Percentiles rank a stretch among this genome's conserved stretches.
Conservation (phyloP, 148 eudicot species). For the Silene uniflora region DNA sequence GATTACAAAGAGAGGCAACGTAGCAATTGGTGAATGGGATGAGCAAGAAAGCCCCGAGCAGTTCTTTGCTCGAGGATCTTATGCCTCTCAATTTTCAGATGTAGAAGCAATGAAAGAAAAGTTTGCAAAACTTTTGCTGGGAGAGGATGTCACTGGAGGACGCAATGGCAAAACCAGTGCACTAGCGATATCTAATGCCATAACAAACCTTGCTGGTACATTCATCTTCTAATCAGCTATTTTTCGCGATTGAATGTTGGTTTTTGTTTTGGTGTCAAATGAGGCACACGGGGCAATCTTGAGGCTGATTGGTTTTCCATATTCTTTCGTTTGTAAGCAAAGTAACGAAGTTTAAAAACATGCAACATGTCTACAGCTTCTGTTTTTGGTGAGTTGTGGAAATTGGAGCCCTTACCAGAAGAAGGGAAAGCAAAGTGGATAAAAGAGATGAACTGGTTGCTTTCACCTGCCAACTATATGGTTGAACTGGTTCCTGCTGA, state of each 20-base stretch:
- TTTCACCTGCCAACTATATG: slow-evolving; percentile 88
- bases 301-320: neutral
- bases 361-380: slow-evolving; percentile 50
- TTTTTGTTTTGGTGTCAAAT: neutral
- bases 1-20: slow-evolving; percentile 48
- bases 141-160: slow-evolving; percentile 92
- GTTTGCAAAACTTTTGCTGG: slow-evolving; percentile 78
- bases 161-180: slow-evolving; percentile 61
- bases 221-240: slow-evolving; percentile 1
- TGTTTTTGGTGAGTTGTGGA: slow-evolving; percentile 96
- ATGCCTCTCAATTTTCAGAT: slow-evolving; percentile 44
- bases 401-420: slow-evolving; percentile 78
- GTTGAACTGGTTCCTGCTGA: slow-evolving; percentile 91
- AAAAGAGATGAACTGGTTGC: slow-evolving; percentile 90
- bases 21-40: slow-evolving; percentile 51
- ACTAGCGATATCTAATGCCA: slow-evolving; percentile 73
- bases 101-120: slow-evolving; percentile 70
- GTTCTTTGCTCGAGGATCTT: slow-evolving; percentile 36
- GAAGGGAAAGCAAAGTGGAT: slow-evolving; percentile 70
- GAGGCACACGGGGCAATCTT: too few relatives aligned
- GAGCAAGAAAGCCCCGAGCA: slow-evolving; percentile 44
- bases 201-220: slow-evolving; percentile 73
- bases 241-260: neutral
- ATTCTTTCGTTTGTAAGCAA: neutral
- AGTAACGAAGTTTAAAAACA: neutral